Evolutionary conservation across 2,329 filamentous ascomycete genomes (phyloP), one percentile per base, ranked within the genome.

Genomic region (Exophiala bonariae): DNA sequence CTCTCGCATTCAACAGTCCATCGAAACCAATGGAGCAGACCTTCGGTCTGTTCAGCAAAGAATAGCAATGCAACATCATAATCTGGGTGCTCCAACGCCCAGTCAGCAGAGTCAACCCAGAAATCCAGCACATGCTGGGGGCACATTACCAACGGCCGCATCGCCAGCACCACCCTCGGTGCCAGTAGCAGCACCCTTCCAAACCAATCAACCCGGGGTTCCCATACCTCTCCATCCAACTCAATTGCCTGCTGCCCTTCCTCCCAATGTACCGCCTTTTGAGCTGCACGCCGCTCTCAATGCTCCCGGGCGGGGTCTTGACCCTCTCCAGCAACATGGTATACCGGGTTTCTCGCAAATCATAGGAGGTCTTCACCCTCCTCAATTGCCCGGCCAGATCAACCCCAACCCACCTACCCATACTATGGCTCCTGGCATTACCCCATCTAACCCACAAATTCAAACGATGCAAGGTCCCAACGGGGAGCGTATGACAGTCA

Each of bases 1-100:
- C 7, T 30, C 46, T 28, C 45, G 49, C 22, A 49, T 55, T 20
- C 52, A 55, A 32, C 49, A 55, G 26, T 49, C 51, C 19, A 44
- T 55, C 23, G 52, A 55, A 19, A 26, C 46, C 20, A 55, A 52
- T 19, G 45, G 52, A 38, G 52, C 52, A 3, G 52, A 55, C 23
- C 40, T 55, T 16, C 32, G 38, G 28, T 35, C 42, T 22, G 52
- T 52, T n/a, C 52, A 52, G 42, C 52, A 52, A 14, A 44, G 50
- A 40, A 50, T 55, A 37, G 49, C 39, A 4, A n/a, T 47, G n/a
- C 49, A 52, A 28, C 49, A 48, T 17, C 32, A 43, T n/a, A 44
- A 39, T 37, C 37, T 53, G n/a, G 44, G 8, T 4, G 16, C 11
- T 4, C 44, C 47, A 26, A 41, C 32, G 13, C 34, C 14, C 28